A percentile compares a stretch with the other conserved stretches of the same genome.
Evolutionary conservation across 2,329 filamentous ascomycete species (phyloP).

Genomic region (Talaromyces sp.): DNA sequence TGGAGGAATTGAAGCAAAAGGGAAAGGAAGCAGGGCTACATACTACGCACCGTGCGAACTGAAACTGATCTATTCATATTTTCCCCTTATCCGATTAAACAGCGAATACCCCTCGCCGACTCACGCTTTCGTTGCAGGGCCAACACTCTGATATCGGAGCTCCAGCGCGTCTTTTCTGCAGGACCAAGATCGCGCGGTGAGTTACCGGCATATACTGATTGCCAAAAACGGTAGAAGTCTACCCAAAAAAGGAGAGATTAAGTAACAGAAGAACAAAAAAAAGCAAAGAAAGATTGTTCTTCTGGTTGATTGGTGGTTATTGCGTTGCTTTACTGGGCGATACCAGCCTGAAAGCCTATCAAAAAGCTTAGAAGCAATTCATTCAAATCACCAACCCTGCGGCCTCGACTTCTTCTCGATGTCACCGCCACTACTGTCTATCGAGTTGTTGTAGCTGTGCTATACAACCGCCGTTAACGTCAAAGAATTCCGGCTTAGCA

Average conservation of each 20-base stretch:
- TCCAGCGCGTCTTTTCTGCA: constrained; percentile 7
- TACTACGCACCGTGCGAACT: background rate
- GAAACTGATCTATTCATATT: background rate
- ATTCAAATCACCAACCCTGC: background rate
- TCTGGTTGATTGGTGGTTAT: background rate
- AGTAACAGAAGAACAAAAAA: background rate
- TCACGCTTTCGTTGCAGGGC: constrained; percentile 15
- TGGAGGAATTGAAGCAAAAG: constrained; percentile 10
- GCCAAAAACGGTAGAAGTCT: constrained; percentile 7
- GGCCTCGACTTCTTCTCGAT: constrained; percentile 4
- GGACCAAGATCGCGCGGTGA: constrained; percentile 10
- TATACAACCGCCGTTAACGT: constrained; percentile 12
- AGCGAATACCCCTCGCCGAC: constrained; percentile 17
- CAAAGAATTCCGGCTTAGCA: background rate
- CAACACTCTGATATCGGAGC: constrained; percentile 17
- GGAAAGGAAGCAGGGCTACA: background rate
- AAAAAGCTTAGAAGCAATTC: background rate
- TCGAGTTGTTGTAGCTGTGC: constrained; percentile 16
- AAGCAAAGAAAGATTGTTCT: constrained; percentile 10
- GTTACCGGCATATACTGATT: constrained; percentile 4
- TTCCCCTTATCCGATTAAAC: constrained; percentile 13
- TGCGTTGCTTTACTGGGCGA: background rate
- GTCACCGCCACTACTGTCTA: constrained; percentile 4
- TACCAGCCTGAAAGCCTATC: background rate
- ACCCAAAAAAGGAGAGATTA: background rate